Conservation (phyloP, 495 filamentous ascomycete genomes). For the Xylaria longipes region DNA sequence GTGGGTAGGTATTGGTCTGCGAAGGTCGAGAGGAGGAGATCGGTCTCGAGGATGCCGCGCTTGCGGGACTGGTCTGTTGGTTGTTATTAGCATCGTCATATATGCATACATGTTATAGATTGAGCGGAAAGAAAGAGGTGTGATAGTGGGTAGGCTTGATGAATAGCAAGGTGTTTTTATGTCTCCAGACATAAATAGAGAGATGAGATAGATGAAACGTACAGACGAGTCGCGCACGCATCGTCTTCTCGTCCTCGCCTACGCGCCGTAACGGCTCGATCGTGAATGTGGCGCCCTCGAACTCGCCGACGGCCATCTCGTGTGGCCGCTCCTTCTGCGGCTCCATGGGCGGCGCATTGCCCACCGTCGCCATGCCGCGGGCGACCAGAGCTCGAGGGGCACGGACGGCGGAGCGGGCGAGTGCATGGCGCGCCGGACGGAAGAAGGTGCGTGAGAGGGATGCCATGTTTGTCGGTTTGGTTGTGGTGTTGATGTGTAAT, state of each 20-base stretch:
- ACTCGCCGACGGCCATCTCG: slow-evolving; percentile 89
- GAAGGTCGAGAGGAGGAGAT: slow-evolving; percentile 95
- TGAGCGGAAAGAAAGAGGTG: background rate
- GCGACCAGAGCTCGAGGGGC: slow-evolving; percentile 4
- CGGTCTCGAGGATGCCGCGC: slow-evolving; percentile 92
- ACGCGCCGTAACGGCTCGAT: slow-evolving; percentile 83
- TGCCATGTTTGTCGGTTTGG: slow-evolving; percentile 26
- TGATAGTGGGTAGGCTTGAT: background rate
- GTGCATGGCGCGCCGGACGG: slow-evolving; percentile 28
- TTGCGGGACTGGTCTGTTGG: slow-evolving; percentile 95
- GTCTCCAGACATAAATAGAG: background rate
- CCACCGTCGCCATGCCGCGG: slow-evolving; percentile 33
- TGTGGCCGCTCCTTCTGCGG: slow-evolving; percentile 34
- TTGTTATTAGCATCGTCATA: background rate
- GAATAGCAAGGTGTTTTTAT: no score
- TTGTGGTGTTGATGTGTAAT: background rate
- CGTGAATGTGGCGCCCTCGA: slow-evolving; percentile 85
- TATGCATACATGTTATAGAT: background rate
- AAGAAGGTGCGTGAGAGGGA: slow-evolving; percentile 34
- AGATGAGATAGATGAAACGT: slow-evolving; percentile 48
- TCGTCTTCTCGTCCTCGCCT: slow-evolving; percentile 82
- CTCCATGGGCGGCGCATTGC: slow-evolving; percentile 36
- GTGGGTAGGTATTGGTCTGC: slow-evolving; percentile 74
- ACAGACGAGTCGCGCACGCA: slow-evolving; percentile 90
- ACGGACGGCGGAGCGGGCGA: slow-evolving; percentile 16